Conservation (phyloP, 164 flowering plant species). For the Magnolia kwangsiensis region DNA sequence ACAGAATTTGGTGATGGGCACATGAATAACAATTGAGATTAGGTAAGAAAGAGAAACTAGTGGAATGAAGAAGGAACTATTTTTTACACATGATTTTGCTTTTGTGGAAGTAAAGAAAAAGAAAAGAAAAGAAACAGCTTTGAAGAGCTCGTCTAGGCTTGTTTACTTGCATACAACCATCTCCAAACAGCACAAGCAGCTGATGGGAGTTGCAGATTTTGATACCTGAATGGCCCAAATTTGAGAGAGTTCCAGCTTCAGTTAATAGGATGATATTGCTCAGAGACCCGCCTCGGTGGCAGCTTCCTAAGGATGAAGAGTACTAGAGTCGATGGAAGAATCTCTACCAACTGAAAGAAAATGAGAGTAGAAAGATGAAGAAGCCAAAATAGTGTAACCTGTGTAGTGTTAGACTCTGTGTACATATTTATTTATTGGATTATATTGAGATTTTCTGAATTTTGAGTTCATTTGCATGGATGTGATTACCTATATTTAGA, state of each 20-base stretch:
- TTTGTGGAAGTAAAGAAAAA: too few species aligned
- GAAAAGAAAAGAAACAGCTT: too few species aligned
- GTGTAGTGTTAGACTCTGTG: background rate
- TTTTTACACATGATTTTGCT: too few species aligned
- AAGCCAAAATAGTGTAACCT: background rate
- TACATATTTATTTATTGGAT: too few species aligned
- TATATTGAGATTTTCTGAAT: constrained; percentile 2
- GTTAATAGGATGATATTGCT: constrained; percentile 66
- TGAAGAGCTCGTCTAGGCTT: background rate
- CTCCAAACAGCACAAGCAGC: background rate
- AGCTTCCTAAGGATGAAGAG: constrained; percentile 75
- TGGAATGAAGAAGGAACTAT: too few species aligned
- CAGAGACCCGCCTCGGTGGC: constrained; percentile 69
- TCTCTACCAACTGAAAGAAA: constrained; percentile 59
- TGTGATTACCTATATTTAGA: too few species aligned
- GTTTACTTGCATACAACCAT: background rate
- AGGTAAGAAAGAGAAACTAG: too few species aligned
- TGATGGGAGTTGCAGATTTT: background rate
- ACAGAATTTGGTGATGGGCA: too few species aligned
- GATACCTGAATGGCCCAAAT: background rate
- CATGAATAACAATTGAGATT: too few species aligned
- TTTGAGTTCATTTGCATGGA: too few species aligned
- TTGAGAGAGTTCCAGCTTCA: constrained; percentile 15
- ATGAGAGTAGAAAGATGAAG: background rate
- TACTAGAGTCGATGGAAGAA: constrained; percentile 65